Base-by-base conservation (phyloP, 192 early-diverging fungal species). In the Chytriomyces confervae region DNA sequence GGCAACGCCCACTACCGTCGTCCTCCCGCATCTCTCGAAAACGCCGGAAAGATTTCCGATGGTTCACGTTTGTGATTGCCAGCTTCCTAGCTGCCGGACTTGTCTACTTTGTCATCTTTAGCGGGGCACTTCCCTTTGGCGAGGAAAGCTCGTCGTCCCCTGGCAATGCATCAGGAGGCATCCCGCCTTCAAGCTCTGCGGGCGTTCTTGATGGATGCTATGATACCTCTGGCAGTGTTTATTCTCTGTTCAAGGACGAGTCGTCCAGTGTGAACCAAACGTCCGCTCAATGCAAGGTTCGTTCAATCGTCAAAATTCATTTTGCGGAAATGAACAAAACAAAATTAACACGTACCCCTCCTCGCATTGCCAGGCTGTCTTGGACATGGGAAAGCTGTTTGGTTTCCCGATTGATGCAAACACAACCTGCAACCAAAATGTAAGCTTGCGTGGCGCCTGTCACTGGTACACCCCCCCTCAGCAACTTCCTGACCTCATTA, bases 361-460 rank as follows among this genome's bases (percentile, higher is more conserved):
- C n/a, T n/a, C n/a, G n/a, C n/a, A n/a, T n/a, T n/a, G n/a, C n/a
- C 50, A 76, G 74, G 74, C 74, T 24, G 63, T 76, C 36, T 50
- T 66, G 7, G 29, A 36, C 49, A n/a, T 76, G 8, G 64, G 48
- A 7, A 24, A 10, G 5, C 3, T 50, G 46, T 76, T 76, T 51
- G 74, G 74, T 48, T 76, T 76, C 50, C 13, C 63, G 9, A 13
- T 57, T n/a, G 20, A 57, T 5, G 62, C 74, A 10, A 16, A 13
- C 13, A 16, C 36, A 29, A 50, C 62, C 6, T 76, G 74, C 74
- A n/a, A 2, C 7, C 10, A 73, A 63, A 62, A 62, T 16, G 72
- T 73, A 62, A 70, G 69, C 27, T 11, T 1, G 0, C 24, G 11
- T 13, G 16, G 10, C 36, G 10, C 50, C 50, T 23, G 44, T 61